Evolutionary conservation across 202 grass and related monocot species (phyloP), one percentile per base, ranked within the genome.

Genomic region (Eragrostis tef): DNA sequence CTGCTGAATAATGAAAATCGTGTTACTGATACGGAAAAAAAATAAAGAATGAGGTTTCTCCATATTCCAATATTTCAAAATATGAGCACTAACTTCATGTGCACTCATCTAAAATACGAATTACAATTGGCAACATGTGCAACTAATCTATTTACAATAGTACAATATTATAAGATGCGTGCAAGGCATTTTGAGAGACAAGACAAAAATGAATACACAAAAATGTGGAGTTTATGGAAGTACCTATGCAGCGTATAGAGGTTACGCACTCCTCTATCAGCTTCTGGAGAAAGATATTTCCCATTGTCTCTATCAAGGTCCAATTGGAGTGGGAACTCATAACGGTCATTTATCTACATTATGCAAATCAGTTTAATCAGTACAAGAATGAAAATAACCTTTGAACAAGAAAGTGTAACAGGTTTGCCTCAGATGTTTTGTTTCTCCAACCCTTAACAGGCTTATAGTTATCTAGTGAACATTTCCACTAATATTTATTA

Each of bases 221-320:
- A 49, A 20, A 80, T 61, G 20, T 3, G 48, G 13, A 63, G 58
- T 42, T 52, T 69, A 46, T 17, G 68, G 22, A 87, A 56, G 44
- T 87, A 94, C 92, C 92, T 91, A 70, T 94, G 92, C 77, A 94
- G 92, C 29, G 78, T 91, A 89, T 94, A 94, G 68, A 94, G 84
- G 75, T 94, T 94, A 53, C 87, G 87, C 76, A 91, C 92, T 25
- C 76, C 83, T 85, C 79, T 83, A 71, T 94, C 89, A 51, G 92
- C 92, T 45, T 94, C 89, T 15, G 92, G 89, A 66, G 89, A 91
- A 66, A 94, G 89, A 87, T 94, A 94, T 81, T 87, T 94, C 31
- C 92, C 87, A 68, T 78, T 53, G 52, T 91, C 87, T 80, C 60
- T 89, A 72, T 94, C 92, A 77, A 94, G 92, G 56, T 94, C 92